These are phyloP conservation scores for Sclerotiophoma versabilis DNA, from an alignment of 2,329 filamentous ascomycete species.

Conservation along the genomic window DNA sequence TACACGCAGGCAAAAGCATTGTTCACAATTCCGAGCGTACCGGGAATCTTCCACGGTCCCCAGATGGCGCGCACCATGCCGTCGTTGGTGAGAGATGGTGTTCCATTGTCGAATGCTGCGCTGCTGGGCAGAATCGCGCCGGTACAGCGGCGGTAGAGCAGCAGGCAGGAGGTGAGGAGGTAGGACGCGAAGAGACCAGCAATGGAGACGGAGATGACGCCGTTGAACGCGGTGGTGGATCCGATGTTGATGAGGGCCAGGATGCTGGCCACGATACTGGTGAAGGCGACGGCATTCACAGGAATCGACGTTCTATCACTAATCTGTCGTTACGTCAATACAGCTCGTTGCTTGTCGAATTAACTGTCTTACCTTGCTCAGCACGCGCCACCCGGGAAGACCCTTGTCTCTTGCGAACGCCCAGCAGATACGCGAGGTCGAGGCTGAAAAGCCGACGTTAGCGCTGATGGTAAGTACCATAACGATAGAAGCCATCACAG, in stretches of 20 bases:
- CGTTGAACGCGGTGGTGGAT: constrained; percentile 36
- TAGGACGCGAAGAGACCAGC: constrained; percentile 38
- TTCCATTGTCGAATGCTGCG: constrained; percentile 4
- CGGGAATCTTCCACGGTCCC: constrained; percentile 36
- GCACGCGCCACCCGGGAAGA: constrained; percentile 46
- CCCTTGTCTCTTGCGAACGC: constrained; percentile 52
- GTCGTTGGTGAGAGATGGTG: constrained; percentile 1
- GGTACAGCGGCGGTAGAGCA: constrained; percentile 38
- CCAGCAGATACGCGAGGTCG: constrained; percentile 49
- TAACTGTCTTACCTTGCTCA: constrained; percentile 22
- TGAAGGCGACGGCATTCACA: constrained; percentile 37
- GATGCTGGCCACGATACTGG: constrained; percentile 49
- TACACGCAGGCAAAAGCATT: constrained; percentile 35
- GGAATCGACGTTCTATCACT: constrained; percentile 40
- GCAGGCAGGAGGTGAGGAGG: constrained; percentile 28
- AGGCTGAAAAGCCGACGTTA: constrained; percentile 46
- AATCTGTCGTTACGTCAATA: constrained; percentile 27
- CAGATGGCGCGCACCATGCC: constrained; percentile 23
- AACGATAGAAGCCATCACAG: constrained; percentile 51
- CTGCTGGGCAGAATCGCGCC: constrained; percentile 23
- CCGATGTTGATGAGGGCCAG: constrained; percentile 60
- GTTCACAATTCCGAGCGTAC: constrained; percentile 27
- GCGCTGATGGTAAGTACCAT: constrained; percentile 44
- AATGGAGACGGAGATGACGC: constrained; percentile 38
- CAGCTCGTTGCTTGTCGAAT: constrained; percentile 9